These are phyloP conservation scores for Aspergillus terreus DNA, from an alignment of 2,329 filamentous ascomycete genomes.

Conservation along the genomic window DNA sequence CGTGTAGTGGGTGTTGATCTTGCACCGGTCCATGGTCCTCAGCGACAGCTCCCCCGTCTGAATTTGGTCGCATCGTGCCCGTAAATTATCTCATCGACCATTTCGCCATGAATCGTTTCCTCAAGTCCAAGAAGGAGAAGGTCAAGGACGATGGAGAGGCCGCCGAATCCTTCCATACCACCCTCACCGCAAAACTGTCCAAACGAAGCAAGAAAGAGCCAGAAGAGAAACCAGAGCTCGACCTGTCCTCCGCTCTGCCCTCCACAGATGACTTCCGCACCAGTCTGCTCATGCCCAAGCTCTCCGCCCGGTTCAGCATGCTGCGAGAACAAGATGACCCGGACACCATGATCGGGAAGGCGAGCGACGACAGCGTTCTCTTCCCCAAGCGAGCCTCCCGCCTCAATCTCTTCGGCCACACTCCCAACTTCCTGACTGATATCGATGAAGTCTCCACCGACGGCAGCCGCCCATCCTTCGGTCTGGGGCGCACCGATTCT, in stretches of 20 bases:
- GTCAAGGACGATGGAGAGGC: conserved; percentile 16
- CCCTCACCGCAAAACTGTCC: conserved; percentile 34
- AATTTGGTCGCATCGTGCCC: not conserved
- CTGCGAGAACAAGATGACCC: conserved; percentile 91
- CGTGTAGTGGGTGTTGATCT: not conserved
- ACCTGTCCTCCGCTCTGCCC: conserved; percentile 71
- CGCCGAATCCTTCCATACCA: conserved; percentile 39
- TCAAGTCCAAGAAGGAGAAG: conserved; percentile 38
- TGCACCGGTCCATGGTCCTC: not conserved
- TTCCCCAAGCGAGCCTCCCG: conserved; percentile 77
- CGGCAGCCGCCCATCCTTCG: conserved; percentile 56
- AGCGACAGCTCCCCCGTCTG: not conserved
- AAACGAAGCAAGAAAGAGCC: conserved; percentile 52
- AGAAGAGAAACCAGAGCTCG: conserved; percentile 57
- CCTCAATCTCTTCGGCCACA: conserved; percentile 67
- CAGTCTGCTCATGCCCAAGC: conserved; percentile 89
- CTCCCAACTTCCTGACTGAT: conserved; percentile 62
- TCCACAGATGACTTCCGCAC: conserved; percentile 88
- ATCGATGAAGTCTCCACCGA: conserved; percentile 85
- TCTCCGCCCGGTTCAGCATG: conserved; percentile 97
- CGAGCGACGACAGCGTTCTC: conserved; percentile 89
- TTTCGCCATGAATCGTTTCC: conserved; percentile 39
- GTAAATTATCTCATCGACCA: not conserved
- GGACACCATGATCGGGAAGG: conserved; percentile 82
- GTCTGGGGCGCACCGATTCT: conserved; percentile 60